These are phyloP conservation scores for Hypoxylon subgilvum DNA, from an alignment of 495 filamentous ascomycete species.

Conservation along the genomic window DNA sequence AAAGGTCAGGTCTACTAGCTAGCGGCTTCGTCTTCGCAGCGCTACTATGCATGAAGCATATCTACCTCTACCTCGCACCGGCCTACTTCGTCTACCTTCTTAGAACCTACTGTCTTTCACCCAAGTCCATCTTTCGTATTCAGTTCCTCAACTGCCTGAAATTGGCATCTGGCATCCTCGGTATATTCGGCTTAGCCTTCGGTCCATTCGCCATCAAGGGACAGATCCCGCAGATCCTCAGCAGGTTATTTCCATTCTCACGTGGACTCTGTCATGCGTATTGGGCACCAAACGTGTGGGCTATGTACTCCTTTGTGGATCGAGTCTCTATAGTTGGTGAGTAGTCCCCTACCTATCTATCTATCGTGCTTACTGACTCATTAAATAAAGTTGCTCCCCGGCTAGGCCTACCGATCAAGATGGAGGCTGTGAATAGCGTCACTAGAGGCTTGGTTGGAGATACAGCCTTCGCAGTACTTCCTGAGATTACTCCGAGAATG, in stretches of 20 bases:
- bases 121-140: conserved; percentile 75
- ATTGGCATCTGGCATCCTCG: conserved; percentile 72
- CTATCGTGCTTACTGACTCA: conserved; percentile 35
- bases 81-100: conserved; percentile 92
- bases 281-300: conserved; percentile 98
- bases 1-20: conserved; percentile 73
- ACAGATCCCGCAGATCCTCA: conserved; percentile 86
- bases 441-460: conserved; percentile 95
- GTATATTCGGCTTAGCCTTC: conserved; percentile 82
- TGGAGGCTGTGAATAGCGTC: conserved; percentile 79
- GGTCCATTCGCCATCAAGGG: conserved; percentile 85
- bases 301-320: conserved; percentile 92
- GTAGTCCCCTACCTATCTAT: conserved; percentile 38
- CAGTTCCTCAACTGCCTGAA: conserved; percentile 79
- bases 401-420: conserved; percentile 73
- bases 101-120: conserved; percentile 84
- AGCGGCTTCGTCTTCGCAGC: conserved; percentile 84
- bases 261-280: conserved; percentile 94
- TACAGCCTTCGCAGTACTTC: conserved; percentile 90
- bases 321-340: conserved; percentile 78
- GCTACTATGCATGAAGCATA: conserved; percentile 93
- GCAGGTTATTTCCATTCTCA: conserved; percentile 90
- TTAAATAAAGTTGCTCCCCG: conserved; percentile 72
- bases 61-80: conserved; percentile 94
- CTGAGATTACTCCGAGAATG: conserved; percentile 76